Conservation (phyloP, 2,329 filamentous ascomycete species). For the Pseudocercospora vitis region DNA sequence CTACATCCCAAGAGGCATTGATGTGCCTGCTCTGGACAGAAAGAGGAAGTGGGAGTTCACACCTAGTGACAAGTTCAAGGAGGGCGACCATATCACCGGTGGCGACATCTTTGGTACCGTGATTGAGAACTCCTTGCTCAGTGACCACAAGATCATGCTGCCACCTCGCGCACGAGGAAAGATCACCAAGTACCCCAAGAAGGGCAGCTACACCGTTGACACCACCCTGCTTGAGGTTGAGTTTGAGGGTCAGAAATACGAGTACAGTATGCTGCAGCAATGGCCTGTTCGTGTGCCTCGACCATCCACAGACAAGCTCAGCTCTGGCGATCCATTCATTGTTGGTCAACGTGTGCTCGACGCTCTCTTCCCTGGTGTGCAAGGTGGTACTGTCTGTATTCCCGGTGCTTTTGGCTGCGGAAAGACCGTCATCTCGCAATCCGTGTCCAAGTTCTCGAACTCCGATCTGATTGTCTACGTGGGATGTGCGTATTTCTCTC, state of each 20-base stretch:
- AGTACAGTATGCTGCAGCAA: conserved; percentile 96
- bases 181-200: conserved; percentile 84
- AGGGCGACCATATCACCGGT: conserved; percentile 93
- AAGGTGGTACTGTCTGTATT: conserved; percentile 96
- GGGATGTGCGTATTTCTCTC: conserved; percentile 58
- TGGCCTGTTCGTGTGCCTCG: conserved; percentile 97
- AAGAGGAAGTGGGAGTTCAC: conserved; percentile 96
- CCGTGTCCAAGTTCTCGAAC: conserved; percentile 99
- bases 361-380: conserved; percentile 91
- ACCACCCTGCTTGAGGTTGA: conserved; percentile 94
- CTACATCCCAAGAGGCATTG: conserved; percentile 94
- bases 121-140: conserved; percentile 92
- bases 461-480: conserved; percentile 99
- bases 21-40: conserved; percentile 83
- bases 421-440: conserved; percentile 99
- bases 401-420: conserved; percentile 97
- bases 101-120: conserved; percentile 95
- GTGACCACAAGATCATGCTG: conserved; percentile 88
- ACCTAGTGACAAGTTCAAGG: conserved; percentile 72
- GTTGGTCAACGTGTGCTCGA: conserved; percentile 97
- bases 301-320: conserved; percentile 86
- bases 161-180: conserved; percentile 87
- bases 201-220: conserved; percentile 90
- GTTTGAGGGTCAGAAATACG: conserved; percentile 92
- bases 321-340: conserved; percentile 85